phyloP scores from a whole-genome alignment of 169 alveolate genomes.

The Plasmodium sp. region DNA sequence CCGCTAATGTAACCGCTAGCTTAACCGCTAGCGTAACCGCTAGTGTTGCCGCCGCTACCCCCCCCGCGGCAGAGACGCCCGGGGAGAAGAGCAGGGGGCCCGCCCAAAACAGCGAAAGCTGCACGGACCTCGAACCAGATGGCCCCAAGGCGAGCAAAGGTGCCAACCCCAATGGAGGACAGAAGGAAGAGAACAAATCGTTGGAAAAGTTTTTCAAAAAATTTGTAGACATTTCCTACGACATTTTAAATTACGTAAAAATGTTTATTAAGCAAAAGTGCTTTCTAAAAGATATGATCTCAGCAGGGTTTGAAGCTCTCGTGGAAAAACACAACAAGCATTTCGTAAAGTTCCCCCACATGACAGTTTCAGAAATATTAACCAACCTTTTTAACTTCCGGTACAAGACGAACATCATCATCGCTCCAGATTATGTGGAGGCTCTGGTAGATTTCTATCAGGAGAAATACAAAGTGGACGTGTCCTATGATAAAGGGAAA shows the following conservation, averaged over 20 bases:
- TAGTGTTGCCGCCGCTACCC: neutral
- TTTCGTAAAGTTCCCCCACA: conserved; percentile 29
- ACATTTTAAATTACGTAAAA: conserved; percentile 61
- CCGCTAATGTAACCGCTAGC: neutral
- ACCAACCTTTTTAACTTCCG: conserved; percentile 57
- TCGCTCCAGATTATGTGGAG: conserved; percentile 45
- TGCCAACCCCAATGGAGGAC: neutral
- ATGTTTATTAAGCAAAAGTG: conserved; percentile 43
- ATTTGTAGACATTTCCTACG: conserved; percentile 24
- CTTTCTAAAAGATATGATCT: conserved; percentile 47
- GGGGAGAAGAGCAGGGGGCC: neutral
- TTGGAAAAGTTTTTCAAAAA: conserved; percentile 29
- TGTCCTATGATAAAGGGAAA: conserved; percentile 39
- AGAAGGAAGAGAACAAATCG: neutral
- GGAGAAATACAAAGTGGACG: conserved; percentile 33
- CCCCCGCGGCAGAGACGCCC: neutral
- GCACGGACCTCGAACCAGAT: neutral
- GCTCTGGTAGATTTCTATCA: conserved; percentile 29
- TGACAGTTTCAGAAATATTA: conserved; percentile 48
- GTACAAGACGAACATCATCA: conserved; percentile 37
- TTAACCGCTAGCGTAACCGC: neutral
- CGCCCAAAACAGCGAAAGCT: neutral
- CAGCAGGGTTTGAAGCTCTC: conserved; percentile 69
- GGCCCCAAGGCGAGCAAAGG: neutral
- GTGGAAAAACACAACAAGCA: conserved; percentile 44